Evolutionary conservation across 345 rosid genomes (phyloP).

Genomic region (thale cress (Arabidopsis thaliana)): TAIR10.1 NC_003071.7:8026001-8026500

Average conservation of each 20-base stretch:
- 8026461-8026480: neutral
- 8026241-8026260: neutral
- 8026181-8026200: too few species aligned
- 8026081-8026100: too few species aligned
- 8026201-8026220: neutral
- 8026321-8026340: neutral
- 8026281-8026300: neutral
- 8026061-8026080: too few species aligned
- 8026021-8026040: too few species aligned
- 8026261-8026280: neutral
- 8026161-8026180: neutral
- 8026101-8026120: too few species aligned
- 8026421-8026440: neutral
- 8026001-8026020: neutral
- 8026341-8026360: neutral
- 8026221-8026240: neutral
- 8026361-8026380: neutral
- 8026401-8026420: conserved; percentile 1
- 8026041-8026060: too few species aligned
- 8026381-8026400: conserved; percentile 11
- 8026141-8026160: too few species aligned
- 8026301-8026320: neutral
- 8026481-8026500: neutral
- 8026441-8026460: neutral
- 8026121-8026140: too few species aligned